Base-by-base conservation (phyloP, 2,329 filamentous ascomycete species). In the Microascus cirrosus region DNA sequence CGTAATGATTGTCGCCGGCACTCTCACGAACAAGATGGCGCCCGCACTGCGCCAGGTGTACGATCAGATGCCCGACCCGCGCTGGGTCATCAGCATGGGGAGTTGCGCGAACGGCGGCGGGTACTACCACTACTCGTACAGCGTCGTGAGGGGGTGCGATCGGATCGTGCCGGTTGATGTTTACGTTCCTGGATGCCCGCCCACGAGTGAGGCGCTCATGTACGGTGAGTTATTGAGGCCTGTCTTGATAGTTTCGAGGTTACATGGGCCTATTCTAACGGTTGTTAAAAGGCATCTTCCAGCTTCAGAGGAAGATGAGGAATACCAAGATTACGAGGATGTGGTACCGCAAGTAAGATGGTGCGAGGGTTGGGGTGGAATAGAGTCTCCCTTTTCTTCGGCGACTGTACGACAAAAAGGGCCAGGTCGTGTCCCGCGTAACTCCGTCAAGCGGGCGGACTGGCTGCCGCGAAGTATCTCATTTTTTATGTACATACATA, bases 21-120 rank as follows among this genome's bases (percentile, higher is more conserved):
- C 91, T 36, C 81, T 96, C 61, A 95, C 90, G 65, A 96, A 96
- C 80, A 96, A 96, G 79, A 96, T 96, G 91, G 90, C 90, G 1
- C 90, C 91, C 2, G 91, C 91, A 45, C 77, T 96, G 68, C 81
- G 91, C 72, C 89, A 94, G 74, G 87, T 95, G 62, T 96, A 96
- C 76, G 91, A 96, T 72, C 91, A 95, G 78, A 95, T 95, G 90
- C 90, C 90, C 36, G 90, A 95, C 34, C 90, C 90, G 20, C 81
- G 87, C 68, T 95, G 90, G 90, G 90, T 93, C 65, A 71, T 83
- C 67, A 89, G 84, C 65, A 93, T 93, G 89, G 89, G 89, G 15
- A 89, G 84, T 67, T 93, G 89, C 71, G 89, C 89, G 60, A 93
- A 93, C 72, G 89, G 89, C 56, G 89, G 89, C 61, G 89, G 89